A percentile compares a stretch with the other conserved stretches of the same genome.
These are phyloP conservation scores for Pythium folliculosum DNA, from an alignment of 352 stramenopile species.

Conservation along the genomic window DNA sequence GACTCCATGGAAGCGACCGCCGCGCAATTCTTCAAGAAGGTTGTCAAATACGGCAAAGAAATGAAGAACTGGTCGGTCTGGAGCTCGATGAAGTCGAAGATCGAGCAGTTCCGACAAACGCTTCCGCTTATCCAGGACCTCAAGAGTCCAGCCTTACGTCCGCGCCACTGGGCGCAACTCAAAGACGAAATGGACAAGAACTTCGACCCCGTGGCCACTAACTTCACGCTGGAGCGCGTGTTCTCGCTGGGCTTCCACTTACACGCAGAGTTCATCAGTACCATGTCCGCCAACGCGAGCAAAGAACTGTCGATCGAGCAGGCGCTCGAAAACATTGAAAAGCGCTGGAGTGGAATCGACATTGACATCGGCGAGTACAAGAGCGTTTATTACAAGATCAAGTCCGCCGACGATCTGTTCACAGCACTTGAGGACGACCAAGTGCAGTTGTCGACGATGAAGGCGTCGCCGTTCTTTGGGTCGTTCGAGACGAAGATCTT, in stretches of 20 bases:
- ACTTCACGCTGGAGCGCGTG: constrained; percentile 85
- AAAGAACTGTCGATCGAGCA: constrained; percentile 94
- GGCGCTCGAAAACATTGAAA: constrained; percentile 84
- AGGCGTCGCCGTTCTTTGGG: constrained; percentile 92
- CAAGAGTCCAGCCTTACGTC: constrained; percentile 87
- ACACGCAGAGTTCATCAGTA: constrained; percentile 91
- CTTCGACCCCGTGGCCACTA: constrained; percentile 74
- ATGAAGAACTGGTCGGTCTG: constrained; percentile 93
- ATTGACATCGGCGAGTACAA: constrained; percentile 94
- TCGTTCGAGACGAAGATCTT: constrained; percentile 90
- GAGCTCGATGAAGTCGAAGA: constrained; percentile 92
- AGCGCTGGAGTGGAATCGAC: constrained; percentile 85
- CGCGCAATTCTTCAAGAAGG: constrained; percentile 90
- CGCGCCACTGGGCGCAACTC: constrained; percentile 89
- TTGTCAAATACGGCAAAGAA: constrained; percentile 92
- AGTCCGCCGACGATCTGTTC: constrained; percentile 90
- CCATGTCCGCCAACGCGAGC: constrained; percentile 87
- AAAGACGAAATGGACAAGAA: constrained; percentile 87
- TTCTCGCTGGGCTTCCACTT: constrained; percentile 89
- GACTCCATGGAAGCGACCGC: constrained; percentile 91
- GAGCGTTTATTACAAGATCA: constrained; percentile 92
- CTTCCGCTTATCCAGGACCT: constrained; percentile 93
- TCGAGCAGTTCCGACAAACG: constrained; percentile 92
- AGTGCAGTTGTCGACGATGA: constrained; percentile 93
- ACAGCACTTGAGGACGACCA: constrained; percentile 91